These are phyloP conservation scores for Verticillium albo-atrum DNA, from an alignment of 2,329 filamentous ascomycete genomes.

Conservation along the genomic window DNA sequence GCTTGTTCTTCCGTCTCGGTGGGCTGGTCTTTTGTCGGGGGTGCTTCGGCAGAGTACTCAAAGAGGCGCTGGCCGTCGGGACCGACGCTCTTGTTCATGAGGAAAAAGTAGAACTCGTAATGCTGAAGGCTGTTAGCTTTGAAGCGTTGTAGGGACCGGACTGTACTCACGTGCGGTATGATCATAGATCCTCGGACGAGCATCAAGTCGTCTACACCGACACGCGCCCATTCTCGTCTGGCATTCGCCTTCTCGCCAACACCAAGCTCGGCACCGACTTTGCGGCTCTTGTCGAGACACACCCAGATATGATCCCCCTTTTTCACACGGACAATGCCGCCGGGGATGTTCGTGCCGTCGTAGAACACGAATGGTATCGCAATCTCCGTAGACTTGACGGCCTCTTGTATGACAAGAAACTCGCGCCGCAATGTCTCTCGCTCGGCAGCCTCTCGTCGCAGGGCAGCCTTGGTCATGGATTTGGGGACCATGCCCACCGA, in stretches of 20 bases:
- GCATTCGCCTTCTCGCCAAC: conserved; percentile 66
- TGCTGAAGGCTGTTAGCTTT: conserved; percentile 54
- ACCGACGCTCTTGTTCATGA: conserved; percentile 78
- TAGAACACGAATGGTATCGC: conserved; percentile 95
- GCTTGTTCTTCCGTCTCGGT: conserved; percentile 8
- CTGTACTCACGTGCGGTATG: conserved; percentile 78
- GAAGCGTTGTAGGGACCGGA: not conserved
- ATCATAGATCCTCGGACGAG: conserved; percentile 87
- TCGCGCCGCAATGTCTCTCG: conserved; percentile 76
- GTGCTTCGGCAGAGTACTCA: conserved; percentile 58
- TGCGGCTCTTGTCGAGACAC: conserved; percentile 86
- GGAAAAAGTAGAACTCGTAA: conserved; percentile 96
- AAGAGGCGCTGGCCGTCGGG: conserved; percentile 73
- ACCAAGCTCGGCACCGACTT: conserved; percentile 79
- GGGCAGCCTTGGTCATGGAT: conserved; percentile 62
- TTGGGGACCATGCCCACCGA: conserved; percentile 65
- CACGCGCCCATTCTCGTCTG: conserved; percentile 81
- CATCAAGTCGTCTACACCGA: conserved; percentile 94
- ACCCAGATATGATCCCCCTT: conserved; percentile 94
- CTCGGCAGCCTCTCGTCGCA: conserved; percentile 74
- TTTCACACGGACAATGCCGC: conserved; percentile 78
- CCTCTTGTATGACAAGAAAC: conserved; percentile 77
- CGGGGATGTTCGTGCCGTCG: conserved; percentile 85
- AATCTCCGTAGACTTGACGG: conserved; percentile 84
- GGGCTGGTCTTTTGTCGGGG: conserved; percentile 15